Base-by-base conservation (phyloP, 75 land plant genomes). In the Selaginella moellendorffii region DNA sequence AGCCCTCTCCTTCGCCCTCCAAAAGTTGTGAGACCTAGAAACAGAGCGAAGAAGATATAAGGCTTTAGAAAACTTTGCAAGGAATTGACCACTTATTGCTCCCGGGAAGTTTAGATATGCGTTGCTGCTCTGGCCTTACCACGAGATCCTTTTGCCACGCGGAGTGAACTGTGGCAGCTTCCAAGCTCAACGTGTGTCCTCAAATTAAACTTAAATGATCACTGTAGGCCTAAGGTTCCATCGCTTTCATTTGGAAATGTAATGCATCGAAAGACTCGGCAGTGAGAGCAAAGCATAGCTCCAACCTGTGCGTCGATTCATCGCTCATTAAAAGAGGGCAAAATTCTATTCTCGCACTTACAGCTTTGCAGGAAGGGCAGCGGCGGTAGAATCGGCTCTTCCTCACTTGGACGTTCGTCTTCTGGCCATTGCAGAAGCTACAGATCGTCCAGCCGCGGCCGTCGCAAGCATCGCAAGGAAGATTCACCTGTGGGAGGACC, bases 351-450 rank as follows among this genome's bases (percentile, higher is more conserved):
- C 59, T 8, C 21, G n/a, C 27, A 73, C 95, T 81, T 67, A 88
- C 95, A 31, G 88, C 95, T 81, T 68, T 79, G 65, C 95, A 88
- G 28, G 84, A 59, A 31, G 88, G 95, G 65, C 88, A 88, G 5
- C 95, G 72, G 27, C 86, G 78, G 53, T 84, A 88, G 12, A 88
- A 69, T 31, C 80, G 64, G 26, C 80, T 84, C 62, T 69, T 81
- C 1, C 63, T 69, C 60, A 75, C 75, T 69, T 82, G 81, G 59
- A 88, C 84, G 71, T 85, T 83, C 20, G 81, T 82, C 65, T 88
- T 88, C 66, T 88, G 78, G 21, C 95, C 95, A 46, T 83, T 68
- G 62, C 95, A 88, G 53, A 85, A 88, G 56, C 82, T 81, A 68
- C 95, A 88, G 14, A 82, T 30, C 65, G 82, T 28, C 95, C 89